These are phyloP conservation scores for Veloboletus limbatus DNA, from an alignment of 1,284 basidiomycete species.

Conservation along the genomic window DNA sequence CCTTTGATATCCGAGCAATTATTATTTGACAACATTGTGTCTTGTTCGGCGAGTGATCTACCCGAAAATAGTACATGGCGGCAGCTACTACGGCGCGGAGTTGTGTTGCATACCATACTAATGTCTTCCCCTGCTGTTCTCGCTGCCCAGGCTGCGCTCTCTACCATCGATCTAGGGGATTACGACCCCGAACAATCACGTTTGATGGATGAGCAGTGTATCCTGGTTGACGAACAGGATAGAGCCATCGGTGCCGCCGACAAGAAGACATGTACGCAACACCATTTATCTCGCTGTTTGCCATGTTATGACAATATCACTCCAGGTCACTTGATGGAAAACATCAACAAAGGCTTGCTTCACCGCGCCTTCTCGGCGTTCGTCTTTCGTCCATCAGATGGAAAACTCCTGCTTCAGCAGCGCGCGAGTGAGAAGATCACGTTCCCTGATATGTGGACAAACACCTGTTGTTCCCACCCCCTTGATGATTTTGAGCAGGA, in stretches of 20 bases:
- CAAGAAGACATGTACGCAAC: conserved; percentile 89
- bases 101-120: conserved; percentile 12
- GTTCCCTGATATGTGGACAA: conserved; percentile 99
- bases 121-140: conserved; percentile 58
- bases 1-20: conserved; percentile 1
- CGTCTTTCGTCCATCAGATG: conserved; percentile 92
- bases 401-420: conserved; percentile 93
- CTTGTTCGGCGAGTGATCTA: conserved; percentile 3
- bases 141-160: conserved; percentile 60
- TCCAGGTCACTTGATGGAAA: conserved; percentile 92
- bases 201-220: conserved; percentile 98
- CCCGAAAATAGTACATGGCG: neutral
- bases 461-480: conserved; percentile 99
- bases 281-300: conserved; percentile 13
- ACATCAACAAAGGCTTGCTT: conserved; percentile 91
- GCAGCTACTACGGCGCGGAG: too few relatives aligned
- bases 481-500: conserved; percentile 87
- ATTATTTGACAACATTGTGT: too few relatives aligned
- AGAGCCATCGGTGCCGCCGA: conserved; percentile 86
- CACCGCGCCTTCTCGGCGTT: conserved; percentile 99
- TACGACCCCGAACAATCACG: conserved; percentile 82
- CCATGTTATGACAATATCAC: conserved; percentile 1
- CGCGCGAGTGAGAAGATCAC: conserved; percentile 98
- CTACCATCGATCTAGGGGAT: conserved; percentile 67
- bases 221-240: conserved; percentile 91